Percentiles rank a stretch among this genome's conserved stretches.
Evolutionary conservation across 441 rosid species (phyloP).

Genomic region (Eruca vesicaria): DNA sequence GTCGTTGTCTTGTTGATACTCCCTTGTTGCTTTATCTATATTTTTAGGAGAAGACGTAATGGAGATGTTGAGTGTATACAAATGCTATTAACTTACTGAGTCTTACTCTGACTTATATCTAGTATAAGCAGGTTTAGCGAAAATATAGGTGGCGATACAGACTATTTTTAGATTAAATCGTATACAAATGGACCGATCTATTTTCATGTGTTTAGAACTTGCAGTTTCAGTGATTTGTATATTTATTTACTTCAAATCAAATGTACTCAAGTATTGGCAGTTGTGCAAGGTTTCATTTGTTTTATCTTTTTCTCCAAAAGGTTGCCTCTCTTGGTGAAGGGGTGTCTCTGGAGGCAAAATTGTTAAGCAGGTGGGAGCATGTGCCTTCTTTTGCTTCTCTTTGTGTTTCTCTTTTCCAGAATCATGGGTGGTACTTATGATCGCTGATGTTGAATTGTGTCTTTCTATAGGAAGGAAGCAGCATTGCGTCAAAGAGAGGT

Average conservation of each 20-base stretch:
- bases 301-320: background rate
- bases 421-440: background rate
- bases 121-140: background rate
- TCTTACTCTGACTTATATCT: background rate
- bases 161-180: background rate
- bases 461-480: slow-evolving; percentile 67
- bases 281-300: slow-evolving; percentile 16
- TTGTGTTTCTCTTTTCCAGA: background rate
- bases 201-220: background rate
- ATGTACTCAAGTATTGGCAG: background rate
- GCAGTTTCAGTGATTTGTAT: background rate
- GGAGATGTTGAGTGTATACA: background rate
- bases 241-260: background rate
- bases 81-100: background rate
- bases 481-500: slow-evolving; percentile 95
- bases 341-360: slow-evolving; percentile 86
- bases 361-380: slow-evolving; percentile 55
- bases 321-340: slow-evolving; percentile 93
- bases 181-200: background rate
- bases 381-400: slow-evolving; percentile 11
- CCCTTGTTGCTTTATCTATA: background rate
- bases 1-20: background rate
- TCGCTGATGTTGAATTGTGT: background rate
- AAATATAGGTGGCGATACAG: background rate
- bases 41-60: background rate